Base-by-base conservation (phyloP, 2,329 filamentous ascomycete genomes). In the Nannizziopsis arthrosporioides region DNA sequence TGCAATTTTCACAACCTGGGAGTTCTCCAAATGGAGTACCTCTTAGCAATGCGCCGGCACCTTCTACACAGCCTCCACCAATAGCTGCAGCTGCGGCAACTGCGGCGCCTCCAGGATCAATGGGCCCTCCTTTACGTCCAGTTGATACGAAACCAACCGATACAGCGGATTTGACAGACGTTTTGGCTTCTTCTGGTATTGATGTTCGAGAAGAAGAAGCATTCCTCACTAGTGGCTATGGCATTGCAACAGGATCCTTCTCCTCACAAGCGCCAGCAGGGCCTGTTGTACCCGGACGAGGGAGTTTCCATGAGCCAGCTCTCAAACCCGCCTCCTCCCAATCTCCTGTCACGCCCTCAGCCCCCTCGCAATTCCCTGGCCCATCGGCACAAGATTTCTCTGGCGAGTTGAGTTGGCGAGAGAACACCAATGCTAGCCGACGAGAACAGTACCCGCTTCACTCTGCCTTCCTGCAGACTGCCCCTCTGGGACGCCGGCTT, bases 161-260 rank as follows among this genome's bases (percentile, higher is more conserved):
- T 65, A 63, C 66, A 43, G 64, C 89, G 57, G 86, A 94, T 58
- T 76, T 89, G 40, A 85, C 83, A 55, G 89, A 95, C 67, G 84
- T 88, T 44, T 68, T 94, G 47, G 82, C 82, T 14, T 85, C 84
- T 14, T 90, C 87, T 12, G 88, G 87, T 43, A 87, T 95, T 54
- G 85, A 94, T 68, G 68, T 94, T 41, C 81, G 83, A 50, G 87
- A 87, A 54, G 89, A 94, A 64, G 86, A 93, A 60, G 85, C 88
- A 57, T 85, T 80, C 55, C 73, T 92, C 63, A 81, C 85, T 39
- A 80, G 60, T 60, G 70, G 60, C 59, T 73, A 60, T 63, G 69
- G 57, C 56, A 65, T 50, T 66, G 71, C 47, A 73, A 73, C 7
- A 73, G 71, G 51, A 68, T 67, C 64, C 1, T 68, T 68, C 44